Evolutionary conservation across 78 protist genomes (phyloP).

Genomic region (Capsaspora owczarzaki): DNA sequence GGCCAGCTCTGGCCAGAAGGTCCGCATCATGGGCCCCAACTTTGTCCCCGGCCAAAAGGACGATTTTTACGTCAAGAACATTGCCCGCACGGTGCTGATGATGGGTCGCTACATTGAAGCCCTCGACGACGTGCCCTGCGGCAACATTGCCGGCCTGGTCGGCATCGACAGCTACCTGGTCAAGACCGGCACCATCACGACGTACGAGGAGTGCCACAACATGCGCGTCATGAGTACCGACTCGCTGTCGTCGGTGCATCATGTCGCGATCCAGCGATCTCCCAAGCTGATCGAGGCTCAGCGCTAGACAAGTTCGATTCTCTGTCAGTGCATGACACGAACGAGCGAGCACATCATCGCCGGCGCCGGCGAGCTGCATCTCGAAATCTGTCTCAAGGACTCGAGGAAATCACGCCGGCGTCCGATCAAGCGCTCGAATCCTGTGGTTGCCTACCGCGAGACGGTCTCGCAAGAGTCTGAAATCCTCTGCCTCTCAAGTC

Average conservation of each 20-base stretch:
- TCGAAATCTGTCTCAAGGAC: constrained; percentile 98
- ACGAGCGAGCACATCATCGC: constrained; percentile 99
- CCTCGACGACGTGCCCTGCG: constrained; percentile 86
- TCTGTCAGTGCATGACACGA: constrained; percentile 60
- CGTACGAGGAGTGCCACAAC: constrained; percentile 79
- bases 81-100: constrained; percentile 98
- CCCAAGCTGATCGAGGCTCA: constrained; percentile 99
- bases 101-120: constrained; percentile 95
- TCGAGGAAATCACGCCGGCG: constrained; percentile 89
- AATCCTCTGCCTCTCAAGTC: constrained; percentile 84
- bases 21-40: constrained; percentile 96
- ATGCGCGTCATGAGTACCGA: constrained; percentile 91
- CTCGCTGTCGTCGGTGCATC: constrained; percentile 99
- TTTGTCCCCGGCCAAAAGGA: constrained; percentile 91
- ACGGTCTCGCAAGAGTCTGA: constrained; percentile 70
- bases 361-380: constrained; percentile 99
- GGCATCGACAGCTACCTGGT: constrained; percentile 97
- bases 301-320: constrained; percentile 81
- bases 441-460: constrained; percentile 97
- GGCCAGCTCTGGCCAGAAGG: constrained; percentile 88
- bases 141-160: constrained; percentile 94
- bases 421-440: constrained; percentile 87
- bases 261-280: constrained; percentile 96
- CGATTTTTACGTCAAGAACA: constrained; percentile 84
- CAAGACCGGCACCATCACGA: constrained; percentile 97